Conservation (phyloP, 805 yeast genomes). For the Wickerhamiella hasegawae region DNA sequence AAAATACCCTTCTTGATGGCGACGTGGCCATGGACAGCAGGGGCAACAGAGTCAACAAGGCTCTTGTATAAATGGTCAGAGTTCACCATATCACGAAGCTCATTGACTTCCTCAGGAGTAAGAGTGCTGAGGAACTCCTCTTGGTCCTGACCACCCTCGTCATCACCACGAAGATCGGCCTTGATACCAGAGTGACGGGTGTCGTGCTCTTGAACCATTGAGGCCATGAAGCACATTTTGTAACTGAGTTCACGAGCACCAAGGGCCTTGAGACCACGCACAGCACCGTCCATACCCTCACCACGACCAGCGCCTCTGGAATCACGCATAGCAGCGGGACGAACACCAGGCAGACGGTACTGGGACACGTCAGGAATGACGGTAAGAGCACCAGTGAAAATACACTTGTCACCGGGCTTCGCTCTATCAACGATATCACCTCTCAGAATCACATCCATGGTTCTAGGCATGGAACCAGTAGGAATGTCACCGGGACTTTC, state of each 20-base stretch:
- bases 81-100: conserved; percentile 77
- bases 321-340: conserved; percentile 68
- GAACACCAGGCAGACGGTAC: conserved; percentile 86
- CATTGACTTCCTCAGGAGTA: conserved; percentile 67
- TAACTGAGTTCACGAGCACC: conserved; percentile 93
- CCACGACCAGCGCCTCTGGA: conserved; percentile 36
- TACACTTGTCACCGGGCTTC: conserved; percentile 92
- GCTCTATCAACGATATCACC: conserved; percentile 94
- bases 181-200: conserved; percentile 21
- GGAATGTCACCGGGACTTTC: conserved; percentile 96
- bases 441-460: conserved; percentile 77
- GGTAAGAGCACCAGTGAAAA: conserved; percentile 85
- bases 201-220: conserved; percentile 63
- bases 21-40: conserved; percentile 94
- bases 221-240: conserved; percentile 78
- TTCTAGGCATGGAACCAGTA: conserved; percentile 97
- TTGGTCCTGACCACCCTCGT: conserved; percentile 49
- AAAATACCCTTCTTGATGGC: conserved; percentile 82
- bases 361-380: conserved; percentile 92
- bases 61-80: conserved; percentile 74
- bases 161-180: conserved; percentile 25
- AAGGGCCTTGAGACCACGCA: conserved; percentile 73
- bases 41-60: conserved; percentile 78
- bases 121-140: conserved; percentile 64
- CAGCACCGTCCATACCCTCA: conserved; percentile 69